phyloP scores from a whole-genome alignment of 805 yeast genomes.

The Kodamaea kakaduensis region DNA sequence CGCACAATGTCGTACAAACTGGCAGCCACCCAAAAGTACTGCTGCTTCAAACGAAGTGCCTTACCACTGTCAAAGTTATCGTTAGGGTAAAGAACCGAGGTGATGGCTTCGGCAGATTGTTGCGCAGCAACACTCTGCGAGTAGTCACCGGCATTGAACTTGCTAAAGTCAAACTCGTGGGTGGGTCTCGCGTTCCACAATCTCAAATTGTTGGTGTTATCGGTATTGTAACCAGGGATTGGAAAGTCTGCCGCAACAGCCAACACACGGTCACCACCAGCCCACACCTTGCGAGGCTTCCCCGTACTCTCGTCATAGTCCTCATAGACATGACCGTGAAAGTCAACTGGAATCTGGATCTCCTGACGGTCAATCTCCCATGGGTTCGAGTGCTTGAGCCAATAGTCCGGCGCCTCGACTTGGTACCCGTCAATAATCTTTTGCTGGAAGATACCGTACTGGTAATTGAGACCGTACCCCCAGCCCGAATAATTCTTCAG shows the following conservation, averaged over 20 bases:
- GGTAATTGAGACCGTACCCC: slow-evolving; percentile 94
- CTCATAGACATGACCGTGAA: slow-evolving; percentile 76
- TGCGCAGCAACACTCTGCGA: slow-evolving; percentile 77
- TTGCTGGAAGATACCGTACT: slow-evolving; percentile 91
- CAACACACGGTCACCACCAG: slow-evolving; percentile 82
- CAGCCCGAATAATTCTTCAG: slow-evolving; percentile 88
- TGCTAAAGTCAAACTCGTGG: slow-evolving; percentile 83
- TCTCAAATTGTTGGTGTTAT: slow-evolving; percentile 82
- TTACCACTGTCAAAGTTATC: slow-evolving; percentile 91
- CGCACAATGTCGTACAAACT: slow-evolving; percentile 87
- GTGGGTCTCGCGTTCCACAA: slow-evolving; percentile 90
- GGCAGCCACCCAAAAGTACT: slow-evolving; percentile 96
- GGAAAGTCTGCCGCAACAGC: slow-evolving; percentile 93
- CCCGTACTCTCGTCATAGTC: slow-evolving; percentile 52
- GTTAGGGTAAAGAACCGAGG: slow-evolving; percentile 90
- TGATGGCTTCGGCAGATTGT: slow-evolving; percentile 86
- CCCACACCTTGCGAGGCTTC: slow-evolving; percentile 63
- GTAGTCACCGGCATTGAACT: slow-evolving; percentile 90
- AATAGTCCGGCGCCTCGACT: slow-evolving; percentile 91
- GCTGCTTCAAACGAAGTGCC: slow-evolving; percentile 89
- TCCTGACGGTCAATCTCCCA: slow-evolving; percentile 91
- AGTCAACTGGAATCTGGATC: slow-evolving; percentile 84
- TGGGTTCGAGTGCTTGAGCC: slow-evolving; percentile 86
- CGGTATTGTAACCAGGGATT: slow-evolving; percentile 82
- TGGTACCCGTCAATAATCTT: slow-evolving; percentile 88